Base-by-base conservation (phyloP, 306 rosid genomes). In the Glycyrrhiza uralensis region DNA sequence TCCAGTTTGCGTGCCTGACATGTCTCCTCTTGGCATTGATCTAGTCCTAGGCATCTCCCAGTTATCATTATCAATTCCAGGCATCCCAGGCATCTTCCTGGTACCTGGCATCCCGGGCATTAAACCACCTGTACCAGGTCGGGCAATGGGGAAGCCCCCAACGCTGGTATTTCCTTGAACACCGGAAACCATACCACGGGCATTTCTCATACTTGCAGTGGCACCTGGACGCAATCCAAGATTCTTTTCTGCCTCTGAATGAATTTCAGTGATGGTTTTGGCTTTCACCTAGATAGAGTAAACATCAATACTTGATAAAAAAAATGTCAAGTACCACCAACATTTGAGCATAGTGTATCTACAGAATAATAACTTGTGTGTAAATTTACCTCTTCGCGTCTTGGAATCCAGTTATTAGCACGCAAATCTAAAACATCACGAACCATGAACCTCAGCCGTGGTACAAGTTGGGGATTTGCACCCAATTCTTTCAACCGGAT, bases 81-180 rank as follows among this genome's bases (percentile, higher is more conserved):
- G 96, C 91, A 87, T 87, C 61, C 94, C 97, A 70, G 97, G 96
- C 95, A 91, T 89, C 86, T 85, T 94, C 81, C 96, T 91, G 26
- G 87, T 66, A 76, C 99, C 99, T 0, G 97, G 97, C 96, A 91
- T 86, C 68, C 99, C 99, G 15, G 99, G 99, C 97, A 94, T 94
- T 94, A 92, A 80, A 19, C 97, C 97, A 1, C 99, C 99, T 3
- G 83, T 81, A 68, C 97, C 99, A 69, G 92, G 87, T 58, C 96
- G 85, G 22, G 79, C 76, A 51, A 88, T 84, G 7, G 96, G 90
- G 38, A 78, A 89, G 44, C 93, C 96, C 6, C 87, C 92, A 0
- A 89, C 83, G 72, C 77, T 73, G 2, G 88, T 63, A 69, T 65
- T 89, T 45, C 96, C 99, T 76, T 84, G 88, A 74, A 32, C 76